Evolutionary conservation across 768 basidiomycete genomes (phyloP).

Genomic region (Leccinum rimulosum): DNA sequence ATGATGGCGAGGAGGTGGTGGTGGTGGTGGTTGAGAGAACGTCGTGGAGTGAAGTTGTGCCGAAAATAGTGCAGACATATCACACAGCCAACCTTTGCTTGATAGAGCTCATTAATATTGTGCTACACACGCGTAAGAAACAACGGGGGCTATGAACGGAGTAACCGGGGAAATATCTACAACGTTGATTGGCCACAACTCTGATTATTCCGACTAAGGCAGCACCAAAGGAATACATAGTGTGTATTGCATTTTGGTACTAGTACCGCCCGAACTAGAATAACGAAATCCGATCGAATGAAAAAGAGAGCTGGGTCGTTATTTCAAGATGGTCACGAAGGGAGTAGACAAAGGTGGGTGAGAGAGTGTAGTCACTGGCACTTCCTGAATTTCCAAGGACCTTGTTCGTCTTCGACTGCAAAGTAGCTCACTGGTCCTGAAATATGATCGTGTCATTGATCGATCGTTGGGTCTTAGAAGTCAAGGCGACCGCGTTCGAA

Average conservation of each 20-base stretch:
- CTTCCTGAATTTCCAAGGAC: slow-evolving; percentile 10
- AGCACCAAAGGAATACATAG: slow-evolving; percentile 24
- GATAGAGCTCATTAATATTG: background rate
- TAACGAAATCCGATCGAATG: background rate
- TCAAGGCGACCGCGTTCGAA: background rate
- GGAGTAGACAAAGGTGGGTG: slow-evolving; percentile 9
- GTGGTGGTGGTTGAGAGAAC: slow-evolving; percentile 2
- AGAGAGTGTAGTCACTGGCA: slow-evolving; percentile 3
- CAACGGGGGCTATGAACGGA: slow-evolving; percentile 11
- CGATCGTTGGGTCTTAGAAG: background rate
- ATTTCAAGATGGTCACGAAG: background rate
- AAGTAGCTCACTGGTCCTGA: background rate
- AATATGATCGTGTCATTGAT: background rate
- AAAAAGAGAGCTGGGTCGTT: background rate
- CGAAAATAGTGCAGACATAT: background rate
- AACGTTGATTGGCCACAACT: slow-evolving; percentile 22
- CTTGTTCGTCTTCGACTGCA: slow-evolving; percentile 15
- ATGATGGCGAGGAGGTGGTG: slow-evolving; percentile 10
- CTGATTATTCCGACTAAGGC: slow-evolving; percentile 33
- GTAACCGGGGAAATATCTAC: slow-evolving; percentile 6
- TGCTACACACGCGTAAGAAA: background rate
- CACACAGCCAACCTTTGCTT: background rate
- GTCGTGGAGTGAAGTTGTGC: background rate
- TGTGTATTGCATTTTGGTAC: slow-evolving; percentile 17
- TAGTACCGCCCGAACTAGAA: slow-evolving; percentile 15